Evolutionary conservation across 2,329 filamentous ascomycete genomes (phyloP).

Genomic region (Plectosphaerella sp.): DNA sequence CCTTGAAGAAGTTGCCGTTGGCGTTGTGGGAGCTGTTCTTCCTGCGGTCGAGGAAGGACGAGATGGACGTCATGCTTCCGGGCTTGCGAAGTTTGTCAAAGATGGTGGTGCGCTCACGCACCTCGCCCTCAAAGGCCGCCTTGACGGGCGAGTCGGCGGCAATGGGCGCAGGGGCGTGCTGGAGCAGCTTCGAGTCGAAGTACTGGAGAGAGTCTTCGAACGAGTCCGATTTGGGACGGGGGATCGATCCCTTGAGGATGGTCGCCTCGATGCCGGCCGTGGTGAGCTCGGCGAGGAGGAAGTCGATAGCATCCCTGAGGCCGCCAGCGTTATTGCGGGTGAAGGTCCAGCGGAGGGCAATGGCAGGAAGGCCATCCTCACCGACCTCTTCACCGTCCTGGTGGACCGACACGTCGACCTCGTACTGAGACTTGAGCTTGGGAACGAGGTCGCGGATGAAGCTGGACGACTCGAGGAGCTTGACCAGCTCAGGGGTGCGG

Average conservation of each 20-base stretch:
- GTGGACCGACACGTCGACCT: slow-evolving; percentile 78
- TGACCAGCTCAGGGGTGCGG: slow-evolving; percentile 68
- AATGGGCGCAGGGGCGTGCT: slow-evolving; percentile 79
- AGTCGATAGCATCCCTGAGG: slow-evolving; percentile 93
- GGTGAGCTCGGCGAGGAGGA: slow-evolving; percentile 80
- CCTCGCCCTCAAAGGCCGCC: slow-evolving; percentile 75
- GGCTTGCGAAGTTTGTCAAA: slow-evolving; percentile 94
- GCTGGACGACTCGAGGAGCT: slow-evolving; percentile 75
- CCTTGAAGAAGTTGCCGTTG: slow-evolving; percentile 84
- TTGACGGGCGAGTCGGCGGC: slow-evolving; percentile 87
- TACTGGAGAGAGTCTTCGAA: slow-evolving; percentile 96
- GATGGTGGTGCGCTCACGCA: slow-evolving; percentile 76
- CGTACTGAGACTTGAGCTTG: slow-evolving; percentile 87
- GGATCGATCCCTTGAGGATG: slow-evolving; percentile 89
- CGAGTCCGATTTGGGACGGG: slow-evolving; percentile 96
- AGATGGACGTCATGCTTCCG: slow-evolving; percentile 88
- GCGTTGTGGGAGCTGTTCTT: slow-evolving; percentile 90
- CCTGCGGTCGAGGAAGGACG: slow-evolving; percentile 90
- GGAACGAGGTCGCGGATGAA: slow-evolving; percentile 76
- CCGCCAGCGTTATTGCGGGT: slow-evolving; percentile 97
- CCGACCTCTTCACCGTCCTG: slow-evolving; percentile 55
- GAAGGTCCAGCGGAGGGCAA: slow-evolving; percentile 72
- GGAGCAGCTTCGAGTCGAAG: slow-evolving; percentile 94
- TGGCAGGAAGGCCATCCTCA: slow-evolving; percentile 52
- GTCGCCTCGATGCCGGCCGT: slow-evolving; percentile 84